Evolutionary conservation across 306 rosid species (phyloP).

Genomic region (Senna tora): DNA sequence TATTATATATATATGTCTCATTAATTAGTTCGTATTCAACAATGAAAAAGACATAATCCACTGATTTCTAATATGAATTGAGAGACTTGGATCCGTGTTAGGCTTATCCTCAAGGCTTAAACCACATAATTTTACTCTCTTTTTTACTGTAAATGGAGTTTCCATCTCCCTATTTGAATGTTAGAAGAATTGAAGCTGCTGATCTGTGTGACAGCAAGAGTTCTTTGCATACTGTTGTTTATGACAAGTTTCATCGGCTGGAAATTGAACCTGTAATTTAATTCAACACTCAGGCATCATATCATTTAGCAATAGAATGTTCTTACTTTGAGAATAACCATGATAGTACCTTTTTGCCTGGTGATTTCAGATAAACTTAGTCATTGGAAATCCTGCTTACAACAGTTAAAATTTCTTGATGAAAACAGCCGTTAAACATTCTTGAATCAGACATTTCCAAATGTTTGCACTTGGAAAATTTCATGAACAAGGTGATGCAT

Average conservation of each 20-base stretch:
- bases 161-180: slow-evolving; percentile 87
- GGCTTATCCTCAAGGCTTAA: too few relatives aligned
- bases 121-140: too few relatives aligned
- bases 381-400: neutral
- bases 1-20: too few relatives aligned
- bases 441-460: slow-evolving; percentile 12
- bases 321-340: slow-evolving; percentile 13
- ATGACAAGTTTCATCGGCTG: slow-evolving; percentile 33
- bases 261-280: slow-evolving; percentile 7
- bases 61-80: too few relatives aligned
- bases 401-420: neutral
- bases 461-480: neutral
- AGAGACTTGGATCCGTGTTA: too few relatives aligned
- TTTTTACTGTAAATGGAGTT: slow-evolving; percentile 79
- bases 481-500: neutral
- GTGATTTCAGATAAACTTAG: neutral
- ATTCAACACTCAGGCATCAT: slow-evolving; percentile 4
- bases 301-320: slow-evolving; percentile 1
- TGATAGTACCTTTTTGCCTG: neutral
- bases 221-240: slow-evolving; percentile 41
- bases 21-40: too few relatives aligned
- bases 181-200: slow-evolving; percentile 66
- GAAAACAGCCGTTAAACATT: slow-evolving; percentile 6
- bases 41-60: too few relatives aligned
- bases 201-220: slow-evolving; percentile 41